A percentile compares a stretch with the other conserved stretches of the same genome.
Evolutionary conservation across 148 eudicot genomes (phyloP).

Genomic region (Amaranthus hypochondriacus): DNA sequence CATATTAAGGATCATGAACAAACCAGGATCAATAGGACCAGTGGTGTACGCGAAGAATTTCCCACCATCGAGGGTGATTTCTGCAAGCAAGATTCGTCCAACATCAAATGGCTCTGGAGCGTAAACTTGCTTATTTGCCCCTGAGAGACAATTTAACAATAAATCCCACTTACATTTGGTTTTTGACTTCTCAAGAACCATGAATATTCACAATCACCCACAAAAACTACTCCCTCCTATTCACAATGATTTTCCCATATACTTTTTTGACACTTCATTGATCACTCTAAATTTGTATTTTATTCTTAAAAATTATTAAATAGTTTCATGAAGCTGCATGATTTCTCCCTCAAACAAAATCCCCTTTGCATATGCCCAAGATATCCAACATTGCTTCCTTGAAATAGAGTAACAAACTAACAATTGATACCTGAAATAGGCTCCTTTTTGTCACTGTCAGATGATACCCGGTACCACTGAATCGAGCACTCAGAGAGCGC

Average conservation of each 20-base stretch:
- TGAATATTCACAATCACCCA: neutral
- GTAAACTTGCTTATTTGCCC: conserved; percentile 82
- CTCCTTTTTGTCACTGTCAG: conserved; percentile 67
- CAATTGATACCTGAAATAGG: conserved; percentile 68
- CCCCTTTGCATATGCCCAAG: neutral
- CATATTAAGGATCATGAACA: conserved; percentile 6
- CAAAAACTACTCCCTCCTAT: neutral
- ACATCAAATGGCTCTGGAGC: conserved; percentile 98
- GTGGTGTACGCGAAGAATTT: conserved; percentile 52
- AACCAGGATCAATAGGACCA: conserved; percentile 93
- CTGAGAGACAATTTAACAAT: conserved; percentile 32
- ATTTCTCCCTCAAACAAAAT: neutral
- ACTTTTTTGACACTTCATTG: too few species aligned
- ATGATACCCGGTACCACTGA: conserved; percentile 80
- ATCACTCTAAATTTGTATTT: too few species aligned
- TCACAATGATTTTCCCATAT: too few species aligned
- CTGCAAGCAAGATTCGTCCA: conserved; percentile 74
- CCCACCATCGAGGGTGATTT: conserved; percentile 43
- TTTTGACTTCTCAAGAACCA: neutral
- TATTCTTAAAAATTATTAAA: too few species aligned
- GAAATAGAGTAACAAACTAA: conserved; percentile 3
- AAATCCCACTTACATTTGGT: neutral
- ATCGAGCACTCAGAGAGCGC: conserved; percentile 69
- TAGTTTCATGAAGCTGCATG: neutral
- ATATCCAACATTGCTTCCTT: neutral